These are phyloP conservation scores for Cornus kousa DNA, from an alignment of 148 eudicot genomes.

Conservation along the genomic window DNA sequence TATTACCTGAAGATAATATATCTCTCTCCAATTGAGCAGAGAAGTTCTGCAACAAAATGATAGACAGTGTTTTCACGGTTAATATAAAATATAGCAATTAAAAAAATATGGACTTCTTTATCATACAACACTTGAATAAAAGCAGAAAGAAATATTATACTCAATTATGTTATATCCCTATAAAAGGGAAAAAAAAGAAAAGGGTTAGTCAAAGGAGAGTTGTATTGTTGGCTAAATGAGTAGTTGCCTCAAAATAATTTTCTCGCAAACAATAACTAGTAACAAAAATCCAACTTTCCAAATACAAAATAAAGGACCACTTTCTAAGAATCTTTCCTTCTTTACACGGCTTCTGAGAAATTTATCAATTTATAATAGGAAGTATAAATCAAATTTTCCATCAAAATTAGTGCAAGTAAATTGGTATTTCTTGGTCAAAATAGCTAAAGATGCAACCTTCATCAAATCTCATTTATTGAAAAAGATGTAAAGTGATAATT, in stretches of 20 bases:
- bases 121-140: constrained; percentile 4
- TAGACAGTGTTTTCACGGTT: neutral
- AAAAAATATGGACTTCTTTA: neutral
- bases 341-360: neutral
- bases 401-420: neutral
- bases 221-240: neutral
- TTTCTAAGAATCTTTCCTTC: neutral
- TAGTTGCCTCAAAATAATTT: neutral
- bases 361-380: neutral
- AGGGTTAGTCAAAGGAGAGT: too few relatives aligned
- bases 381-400: constrained; percentile 4
- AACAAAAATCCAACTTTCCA: neutral
- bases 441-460: neutral
- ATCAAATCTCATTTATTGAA: neutral
- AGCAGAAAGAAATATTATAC: neutral
- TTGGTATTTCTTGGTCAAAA: neutral
- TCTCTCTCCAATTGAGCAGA: constrained; percentile 93
- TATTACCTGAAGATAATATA: constrained; percentile 72
- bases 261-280: neutral
- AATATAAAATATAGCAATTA: too few relatives aligned
- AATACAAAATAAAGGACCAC: neutral
- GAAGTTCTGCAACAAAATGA: constrained; percentile 60
- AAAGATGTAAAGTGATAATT: neutral
- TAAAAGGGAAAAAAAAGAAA: too few relatives aligned
- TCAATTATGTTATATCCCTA: neutral